These are phyloP conservation scores for Spathaspora sp. DNA, from an alignment of 805 yeast genomes.

Conservation along the genomic window DNA sequence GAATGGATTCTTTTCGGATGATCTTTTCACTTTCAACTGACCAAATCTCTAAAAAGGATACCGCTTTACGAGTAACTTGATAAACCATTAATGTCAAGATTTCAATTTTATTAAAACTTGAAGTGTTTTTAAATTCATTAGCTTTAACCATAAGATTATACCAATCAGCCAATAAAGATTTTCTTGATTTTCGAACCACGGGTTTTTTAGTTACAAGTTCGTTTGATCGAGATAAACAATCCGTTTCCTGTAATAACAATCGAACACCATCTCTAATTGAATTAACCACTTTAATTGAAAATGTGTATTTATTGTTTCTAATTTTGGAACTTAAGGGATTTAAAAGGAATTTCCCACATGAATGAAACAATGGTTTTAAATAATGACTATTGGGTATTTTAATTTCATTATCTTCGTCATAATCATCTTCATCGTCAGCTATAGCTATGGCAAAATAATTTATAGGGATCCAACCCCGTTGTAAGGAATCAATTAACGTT, in stretches of 20 bases:
- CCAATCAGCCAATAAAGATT: conserved; percentile 75
- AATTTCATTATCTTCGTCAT: conserved; percentile 26
- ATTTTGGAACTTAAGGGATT: conserved; percentile 55
- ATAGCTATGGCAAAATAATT: conserved; percentile 62
- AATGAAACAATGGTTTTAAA: conserved; percentile 50
- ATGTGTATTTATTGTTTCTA: conserved; percentile 42
- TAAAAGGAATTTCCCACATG: conserved; percentile 63
- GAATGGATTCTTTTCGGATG: conserved; percentile 16
- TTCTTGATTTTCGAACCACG: conserved; percentile 59
- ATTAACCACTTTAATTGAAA: conserved; percentile 56
- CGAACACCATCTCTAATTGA: conserved; percentile 73
- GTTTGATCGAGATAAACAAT: conserved; percentile 72
- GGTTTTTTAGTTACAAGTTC: conserved; percentile 64
- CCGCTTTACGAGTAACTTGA: conserved; percentile 64
- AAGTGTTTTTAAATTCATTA: conserved; percentile 66
- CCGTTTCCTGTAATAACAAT: conserved; percentile 57
- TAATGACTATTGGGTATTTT: conserved; percentile 42
- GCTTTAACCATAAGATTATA: conserved; percentile 74
- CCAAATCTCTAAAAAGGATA: conserved; percentile 69
- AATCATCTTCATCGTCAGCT: conserved; percentile 22
- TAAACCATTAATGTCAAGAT: conserved; percentile 60
- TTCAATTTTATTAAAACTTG: conserved; percentile 54
- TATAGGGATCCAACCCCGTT: conserved; percentile 84
- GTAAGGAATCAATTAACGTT: conserved; percentile 57
- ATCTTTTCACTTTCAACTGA: conserved; percentile 54